Percentiles rank a stretch among this genome's conserved stretches.
These are phyloP conservation scores for Limnomonas spitsbergensis DNA, from an alignment of 139 green algal species.

Conservation along the genomic window DNA sequence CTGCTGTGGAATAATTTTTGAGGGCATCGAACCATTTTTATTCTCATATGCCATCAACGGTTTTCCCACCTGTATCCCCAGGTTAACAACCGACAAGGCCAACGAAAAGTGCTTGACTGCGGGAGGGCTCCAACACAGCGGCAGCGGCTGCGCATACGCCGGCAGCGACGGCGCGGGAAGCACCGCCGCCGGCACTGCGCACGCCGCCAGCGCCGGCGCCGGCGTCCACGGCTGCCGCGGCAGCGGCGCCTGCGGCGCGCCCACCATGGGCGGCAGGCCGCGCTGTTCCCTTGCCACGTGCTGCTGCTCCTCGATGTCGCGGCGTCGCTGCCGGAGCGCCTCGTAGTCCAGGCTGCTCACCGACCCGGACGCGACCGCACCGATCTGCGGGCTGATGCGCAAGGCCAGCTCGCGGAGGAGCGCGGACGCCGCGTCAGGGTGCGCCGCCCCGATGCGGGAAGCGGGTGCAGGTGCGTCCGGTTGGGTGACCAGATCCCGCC, in stretches of 20 bases:
- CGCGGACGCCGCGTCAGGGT: too few relatives aligned
- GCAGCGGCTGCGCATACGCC: neutral
- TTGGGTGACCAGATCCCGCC: too few relatives aligned
- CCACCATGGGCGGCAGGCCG: neutral
- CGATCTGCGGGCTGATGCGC: too few relatives aligned
- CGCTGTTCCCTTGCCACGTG: neutral
- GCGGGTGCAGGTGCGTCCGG: too few relatives aligned
- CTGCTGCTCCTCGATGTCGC: neutral
- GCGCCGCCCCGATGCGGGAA: too few relatives aligned
- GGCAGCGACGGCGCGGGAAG: neutral
- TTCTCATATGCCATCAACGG: too few relatives aligned
- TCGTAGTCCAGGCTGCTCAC: neutral
- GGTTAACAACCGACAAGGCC: constrained; percentile 16
- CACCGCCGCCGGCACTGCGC: neutral
- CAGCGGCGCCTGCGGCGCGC: neutral
- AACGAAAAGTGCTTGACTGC: constrained; percentile 36
- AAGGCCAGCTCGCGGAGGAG: too few relatives aligned
- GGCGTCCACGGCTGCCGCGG: too few relatives aligned
- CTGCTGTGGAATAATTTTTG: too few relatives aligned
- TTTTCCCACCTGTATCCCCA: constrained; percentile 28
- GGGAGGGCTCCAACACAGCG: constrained; percentile 23
- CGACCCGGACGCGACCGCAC: neutral
- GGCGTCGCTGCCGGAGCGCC: neutral
- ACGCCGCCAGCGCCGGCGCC: neutral
- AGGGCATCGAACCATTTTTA: too few relatives aligned